Conservation (phyloP, 2,329 filamentous ascomycete species). For the Hypoxylon sp. region DNA sequence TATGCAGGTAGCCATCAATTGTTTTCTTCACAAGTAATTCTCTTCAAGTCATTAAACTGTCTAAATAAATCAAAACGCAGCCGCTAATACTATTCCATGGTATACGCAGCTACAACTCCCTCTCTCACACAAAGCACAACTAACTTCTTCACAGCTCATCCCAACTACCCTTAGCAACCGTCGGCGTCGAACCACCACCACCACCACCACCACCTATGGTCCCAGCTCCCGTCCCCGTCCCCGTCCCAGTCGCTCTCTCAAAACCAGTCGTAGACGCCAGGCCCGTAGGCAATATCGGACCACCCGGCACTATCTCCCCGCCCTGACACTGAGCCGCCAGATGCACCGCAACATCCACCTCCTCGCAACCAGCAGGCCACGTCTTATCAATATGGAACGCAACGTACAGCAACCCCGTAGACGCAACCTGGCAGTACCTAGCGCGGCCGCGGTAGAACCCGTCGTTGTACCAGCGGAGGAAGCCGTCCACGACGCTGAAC, state of each 20-base stretch:
- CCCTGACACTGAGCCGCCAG: neutral
- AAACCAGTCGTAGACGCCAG: neutral
- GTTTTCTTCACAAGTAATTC: neutral
- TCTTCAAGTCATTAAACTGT: neutral
- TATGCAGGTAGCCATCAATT: too few relatives aligned
- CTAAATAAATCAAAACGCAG: neutral
- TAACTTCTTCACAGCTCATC: conserved; percentile 8
- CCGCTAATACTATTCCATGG: neutral
- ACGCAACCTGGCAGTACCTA: conserved; percentile 48
- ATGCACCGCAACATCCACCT: neutral
- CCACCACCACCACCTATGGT: neutral
- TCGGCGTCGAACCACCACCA: neutral
- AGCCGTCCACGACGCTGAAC: conserved; percentile 42
- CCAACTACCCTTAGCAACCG: neutral
- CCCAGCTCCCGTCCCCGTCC: neutral
- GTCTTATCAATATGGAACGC: conserved; percentile 36
- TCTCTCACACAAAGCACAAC: neutral
- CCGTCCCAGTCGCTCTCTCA: neutral
- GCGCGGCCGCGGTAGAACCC: conserved; percentile 48
- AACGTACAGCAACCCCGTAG: conserved; percentile 44
- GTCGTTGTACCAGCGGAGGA: conserved; percentile 51
- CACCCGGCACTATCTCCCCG: neutral
- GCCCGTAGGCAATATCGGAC: neutral
- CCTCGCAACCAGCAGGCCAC: conserved; percentile 43
- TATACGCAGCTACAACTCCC: neutral